Conservation (phyloP, 768 basidiomycete species). For the Collybiopsis confluens region DNA sequence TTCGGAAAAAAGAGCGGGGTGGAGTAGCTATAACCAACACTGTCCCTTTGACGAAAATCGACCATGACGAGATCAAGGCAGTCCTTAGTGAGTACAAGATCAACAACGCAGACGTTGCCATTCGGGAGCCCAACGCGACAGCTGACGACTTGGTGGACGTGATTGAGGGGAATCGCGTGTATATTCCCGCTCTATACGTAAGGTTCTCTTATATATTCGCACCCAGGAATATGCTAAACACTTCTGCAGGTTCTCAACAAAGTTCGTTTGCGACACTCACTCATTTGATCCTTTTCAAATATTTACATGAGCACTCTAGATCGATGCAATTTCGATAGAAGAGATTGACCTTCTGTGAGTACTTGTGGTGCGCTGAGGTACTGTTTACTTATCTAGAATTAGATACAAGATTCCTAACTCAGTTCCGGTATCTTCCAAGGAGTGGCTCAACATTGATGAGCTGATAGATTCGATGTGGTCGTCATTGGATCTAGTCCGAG, state of each 20-base stretch:
- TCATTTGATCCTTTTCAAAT: too few species aligned
- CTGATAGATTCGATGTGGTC: slow-evolving; percentile 92
- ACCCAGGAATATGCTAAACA: background rate
- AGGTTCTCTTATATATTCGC: slow-evolving; percentile 21
- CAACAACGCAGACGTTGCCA: slow-evolving; percentile 86
- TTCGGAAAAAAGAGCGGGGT: slow-evolving; percentile 87
- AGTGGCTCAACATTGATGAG: slow-evolving; percentile 98
- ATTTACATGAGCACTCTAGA: slow-evolving; percentile 42
- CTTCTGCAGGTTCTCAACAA: slow-evolving; percentile 70
- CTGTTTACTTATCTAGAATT: slow-evolving; percentile 4
- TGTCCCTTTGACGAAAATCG: slow-evolving; percentile 92
- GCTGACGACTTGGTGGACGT: slow-evolving; percentile 97
- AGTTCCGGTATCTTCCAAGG: slow-evolving; percentile 88
- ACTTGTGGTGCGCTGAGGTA: slow-evolving; percentile 11
- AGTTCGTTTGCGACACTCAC: slow-evolving; percentile 43
- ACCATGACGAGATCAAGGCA: slow-evolving; percentile 95
- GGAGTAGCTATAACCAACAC: slow-evolving; percentile 95
- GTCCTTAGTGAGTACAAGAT: slow-evolving; percentile 90
- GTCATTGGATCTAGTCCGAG: slow-evolving; percentile 86
- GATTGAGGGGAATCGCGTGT: slow-evolving; percentile 93
- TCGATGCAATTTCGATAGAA: slow-evolving; percentile 97
- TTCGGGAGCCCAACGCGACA: slow-evolving; percentile 88
- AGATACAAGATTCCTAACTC: slow-evolving; percentile 93
- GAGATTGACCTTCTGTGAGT: slow-evolving; percentile 83
- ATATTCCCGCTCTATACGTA: slow-evolving; percentile 90